phyloP scores from a whole-genome alignment of 176 grass and related monocot species.

The Guadua angustifolia region DNA sequence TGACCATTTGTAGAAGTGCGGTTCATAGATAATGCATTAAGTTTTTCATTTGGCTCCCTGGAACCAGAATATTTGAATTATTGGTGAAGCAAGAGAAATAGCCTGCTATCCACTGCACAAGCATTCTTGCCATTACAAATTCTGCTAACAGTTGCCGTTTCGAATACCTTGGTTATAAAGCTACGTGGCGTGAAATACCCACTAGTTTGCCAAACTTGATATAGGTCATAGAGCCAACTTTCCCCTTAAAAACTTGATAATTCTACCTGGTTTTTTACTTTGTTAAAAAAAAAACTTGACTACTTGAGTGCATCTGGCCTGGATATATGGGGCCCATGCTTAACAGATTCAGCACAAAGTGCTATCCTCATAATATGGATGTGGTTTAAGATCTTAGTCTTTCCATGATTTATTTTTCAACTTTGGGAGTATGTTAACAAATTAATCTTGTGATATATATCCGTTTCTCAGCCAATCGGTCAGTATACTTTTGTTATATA shows the following conservation, averaged over 20 bases:
- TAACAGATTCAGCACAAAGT: slow-evolving; percentile 16
- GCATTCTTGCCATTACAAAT: slow-evolving; percentile 7
- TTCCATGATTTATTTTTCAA: slow-evolving; percentile 18
- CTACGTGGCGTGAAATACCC: neutral
- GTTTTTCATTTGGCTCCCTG: slow-evolving; percentile 17
- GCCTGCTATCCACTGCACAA: neutral
- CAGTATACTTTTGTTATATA: neutral
- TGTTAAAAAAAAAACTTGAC: neutral
- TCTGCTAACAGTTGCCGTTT: slow-evolving; percentile 13
- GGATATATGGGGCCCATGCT: neutral
- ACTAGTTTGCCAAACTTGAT: slow-evolving; percentile 14
- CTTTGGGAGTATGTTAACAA: neutral
- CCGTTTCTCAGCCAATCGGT: neutral
- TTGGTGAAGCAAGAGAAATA: slow-evolving; percentile 6
- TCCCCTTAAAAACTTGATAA: neutral
- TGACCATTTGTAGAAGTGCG: neutral
- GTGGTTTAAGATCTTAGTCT: slow-evolving; percentile 12
- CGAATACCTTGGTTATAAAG: slow-evolving; percentile 8
- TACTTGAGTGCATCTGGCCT: slow-evolving; percentile 11
- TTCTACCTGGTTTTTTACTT: neutral
- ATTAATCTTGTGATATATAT: slow-evolving; percentile 6
- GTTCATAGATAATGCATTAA: slow-evolving; percentile 1
- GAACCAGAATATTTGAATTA: slow-evolving; percentile 12
- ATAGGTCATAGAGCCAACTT: neutral
- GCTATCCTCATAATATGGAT: slow-evolving; percentile 2